Evolutionary conservation across 345 rosid genomes (phyloP).

Genomic region (Euphorbia lathyris): DNA sequence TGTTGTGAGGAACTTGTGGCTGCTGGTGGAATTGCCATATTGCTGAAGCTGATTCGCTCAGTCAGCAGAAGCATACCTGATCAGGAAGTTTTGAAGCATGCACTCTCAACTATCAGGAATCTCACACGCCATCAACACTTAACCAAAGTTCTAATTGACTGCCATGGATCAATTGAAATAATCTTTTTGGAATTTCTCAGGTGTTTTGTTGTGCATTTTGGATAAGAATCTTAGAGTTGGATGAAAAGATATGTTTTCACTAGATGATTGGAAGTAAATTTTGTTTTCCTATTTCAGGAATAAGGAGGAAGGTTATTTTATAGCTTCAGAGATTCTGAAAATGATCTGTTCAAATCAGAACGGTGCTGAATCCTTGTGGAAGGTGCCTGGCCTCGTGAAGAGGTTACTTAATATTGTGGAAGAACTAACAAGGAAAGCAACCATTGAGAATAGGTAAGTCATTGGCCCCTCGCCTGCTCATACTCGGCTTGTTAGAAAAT

Average conservation of each 20-base stretch:
- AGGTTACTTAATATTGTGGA: slow-evolving; percentile 64
- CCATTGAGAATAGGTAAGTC: slow-evolving; percentile 46
- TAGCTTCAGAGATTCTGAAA: slow-evolving; percentile 63
- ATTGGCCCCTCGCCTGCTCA: too few species aligned
- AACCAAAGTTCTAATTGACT: slow-evolving; percentile 50
- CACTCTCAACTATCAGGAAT: slow-evolving; percentile 73
- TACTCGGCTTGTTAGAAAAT: too few species aligned
- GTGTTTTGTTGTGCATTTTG: slow-evolving; percentile 41
- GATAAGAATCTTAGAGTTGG: background rate
- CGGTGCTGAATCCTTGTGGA: slow-evolving; percentile 52
- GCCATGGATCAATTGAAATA: slow-evolving; percentile 55
- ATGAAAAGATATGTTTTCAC: background rate
- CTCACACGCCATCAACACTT: slow-evolving; percentile 63
- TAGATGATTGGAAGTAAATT: background rate
- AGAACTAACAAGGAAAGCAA: slow-evolving; percentile 62
- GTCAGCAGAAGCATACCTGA: slow-evolving; percentile 89
- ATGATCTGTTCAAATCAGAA: slow-evolving; percentile 51
- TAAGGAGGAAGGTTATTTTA: slow-evolving; percentile 83
- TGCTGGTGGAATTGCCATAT: slow-evolving; percentile 69
- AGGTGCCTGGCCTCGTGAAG: slow-evolving; percentile 54
- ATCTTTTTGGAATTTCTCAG: slow-evolving; percentile 68
- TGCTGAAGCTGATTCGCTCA: slow-evolving; percentile 60
- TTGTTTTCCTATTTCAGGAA: slow-evolving; percentile 47
- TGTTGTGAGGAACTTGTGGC: slow-evolving; percentile 86
- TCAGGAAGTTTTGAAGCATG: slow-evolving; percentile 76